Conservation (phyloP, 1,284 basidiomycete genomes). For the Pisolithus thermaeus region DNA sequence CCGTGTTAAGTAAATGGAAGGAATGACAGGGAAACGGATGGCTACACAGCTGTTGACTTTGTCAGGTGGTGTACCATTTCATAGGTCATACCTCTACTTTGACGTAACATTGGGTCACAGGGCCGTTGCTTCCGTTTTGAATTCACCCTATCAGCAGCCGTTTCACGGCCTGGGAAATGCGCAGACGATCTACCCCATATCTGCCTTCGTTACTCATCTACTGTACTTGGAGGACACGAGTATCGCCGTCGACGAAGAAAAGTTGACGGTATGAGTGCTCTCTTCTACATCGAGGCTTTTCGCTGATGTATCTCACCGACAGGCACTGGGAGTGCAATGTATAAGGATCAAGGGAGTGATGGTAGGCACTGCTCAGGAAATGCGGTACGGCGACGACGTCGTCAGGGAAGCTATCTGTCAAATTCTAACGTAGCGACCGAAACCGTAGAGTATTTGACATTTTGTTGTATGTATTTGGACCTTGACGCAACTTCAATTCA, state of each 20-base stretch:
- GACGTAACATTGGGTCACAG: slow-evolving; percentile 31
- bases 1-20: slow-evolving; percentile 67
- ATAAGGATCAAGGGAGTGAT: slow-evolving; percentile 33
- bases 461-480: too few species aligned
- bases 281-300: slow-evolving; percentile 1
- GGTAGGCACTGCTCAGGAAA: slow-evolving; percentile 16
- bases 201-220: slow-evolving; percentile 80
- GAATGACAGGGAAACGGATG: slow-evolving; percentile 89
- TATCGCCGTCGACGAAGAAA: slow-evolving; percentile 56
- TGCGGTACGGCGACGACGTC: slow-evolving; percentile 46
- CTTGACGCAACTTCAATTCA: too few species aligned
- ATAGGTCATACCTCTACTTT: slow-evolving; percentile 5
- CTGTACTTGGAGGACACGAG: slow-evolving; percentile 65
- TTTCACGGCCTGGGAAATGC: slow-evolving; percentile 52
- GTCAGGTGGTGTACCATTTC: slow-evolving; percentile 46
- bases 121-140: slow-evolving; percentile 67
- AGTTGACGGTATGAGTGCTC: slow-evolving; percentile 51
- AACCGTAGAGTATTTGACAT: too few species aligned
- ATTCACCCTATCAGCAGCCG: slow-evolving; percentile 49
- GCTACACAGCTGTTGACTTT: slow-evolving; percentile 82
- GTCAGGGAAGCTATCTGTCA: slow-evolving; percentile 44
- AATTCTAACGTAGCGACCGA: slow-evolving; percentile 25
- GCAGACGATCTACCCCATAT: slow-evolving; percentile 59
- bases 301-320: slow-evolving; percentile 3
- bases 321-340: slow-evolving; percentile 62